These are phyloP conservation scores for Mycena venus DNA, from an alignment of 768 basidiomycete species.

Conservation along the genomic window DNA sequence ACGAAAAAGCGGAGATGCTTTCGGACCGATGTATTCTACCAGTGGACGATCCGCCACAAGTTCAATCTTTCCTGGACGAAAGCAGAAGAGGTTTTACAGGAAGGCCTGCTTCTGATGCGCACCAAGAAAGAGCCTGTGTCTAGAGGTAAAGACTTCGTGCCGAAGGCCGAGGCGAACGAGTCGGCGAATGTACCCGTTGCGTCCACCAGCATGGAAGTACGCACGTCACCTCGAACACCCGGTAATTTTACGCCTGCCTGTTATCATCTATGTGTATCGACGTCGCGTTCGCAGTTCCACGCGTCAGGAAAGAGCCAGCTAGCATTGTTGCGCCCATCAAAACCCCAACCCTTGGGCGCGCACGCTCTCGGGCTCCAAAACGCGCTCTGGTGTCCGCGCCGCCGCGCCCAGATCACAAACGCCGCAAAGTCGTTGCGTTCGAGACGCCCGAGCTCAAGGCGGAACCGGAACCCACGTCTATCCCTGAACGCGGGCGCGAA, in stretches of 20 bases:
- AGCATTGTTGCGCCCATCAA: neutral
- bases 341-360: neutral
- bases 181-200: neutral
- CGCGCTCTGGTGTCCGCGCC: neutral
- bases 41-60: slow-evolving; percentile 16
- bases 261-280: neutral
- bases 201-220: neutral
- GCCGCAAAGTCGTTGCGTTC: slow-evolving; percentile 5
- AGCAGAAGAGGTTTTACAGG: neutral
- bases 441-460: neutral
- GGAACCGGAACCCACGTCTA: neutral
- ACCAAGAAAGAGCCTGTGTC: neutral
- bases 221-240: slow-evolving; percentile 15
- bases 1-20: neutral
- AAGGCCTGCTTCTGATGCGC: neutral
- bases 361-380: neutral
- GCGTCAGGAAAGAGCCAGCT: slow-evolving; percentile 10
- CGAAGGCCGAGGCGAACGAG: neutral
- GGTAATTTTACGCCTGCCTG: neutral
- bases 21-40: neutral
- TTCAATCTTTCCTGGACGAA: slow-evolving; percentile 19
- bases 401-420: slow-evolving; percentile 15
- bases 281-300: slow-evolving; percentile 10
- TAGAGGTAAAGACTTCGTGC: too few relatives aligned
- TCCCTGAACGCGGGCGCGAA: neutral